These are phyloP conservation scores for Globisporangium barbulae DNA, from an alignment of 352 stramenopile species.

Conservation along the genomic window DNA sequence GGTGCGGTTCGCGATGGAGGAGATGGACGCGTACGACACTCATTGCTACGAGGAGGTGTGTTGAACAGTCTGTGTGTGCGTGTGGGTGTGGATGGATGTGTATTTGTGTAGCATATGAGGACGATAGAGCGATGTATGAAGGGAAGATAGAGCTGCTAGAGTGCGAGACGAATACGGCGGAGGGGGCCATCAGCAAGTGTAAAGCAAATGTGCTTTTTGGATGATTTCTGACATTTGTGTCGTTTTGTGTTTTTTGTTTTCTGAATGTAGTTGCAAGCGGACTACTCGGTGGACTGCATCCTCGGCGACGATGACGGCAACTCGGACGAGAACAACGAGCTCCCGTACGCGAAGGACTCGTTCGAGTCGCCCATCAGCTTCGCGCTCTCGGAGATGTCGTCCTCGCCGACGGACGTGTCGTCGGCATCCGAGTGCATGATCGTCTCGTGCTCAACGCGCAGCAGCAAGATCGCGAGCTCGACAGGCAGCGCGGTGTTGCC, in stretches of 20 bases:
- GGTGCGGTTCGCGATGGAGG: conserved; percentile 62
- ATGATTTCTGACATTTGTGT: conserved; percentile 14
- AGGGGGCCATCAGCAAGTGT: neutral
- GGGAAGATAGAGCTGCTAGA: conserved; percentile 5
- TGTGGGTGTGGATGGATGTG: conserved; percentile 8
- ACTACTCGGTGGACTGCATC: conserved; percentile 70
- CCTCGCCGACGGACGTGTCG: conserved; percentile 66
- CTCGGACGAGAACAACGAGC: conserved; percentile 50
- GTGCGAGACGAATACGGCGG: conserved; percentile 6
- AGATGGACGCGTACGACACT: conserved; percentile 73
- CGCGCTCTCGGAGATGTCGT: conserved; percentile 58
- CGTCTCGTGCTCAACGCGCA: conserved; percentile 24
- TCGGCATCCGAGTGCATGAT: conserved; percentile 44
- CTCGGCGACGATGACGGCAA: conserved; percentile 57
- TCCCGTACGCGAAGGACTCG: conserved; percentile 60
- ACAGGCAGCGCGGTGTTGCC: neutral
- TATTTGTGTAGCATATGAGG: conserved; percentile 2
- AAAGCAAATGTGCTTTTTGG: neutral
- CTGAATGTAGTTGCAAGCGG: conserved; percentile 26
- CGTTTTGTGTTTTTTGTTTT: conserved; percentile 2
- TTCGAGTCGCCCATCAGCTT: conserved; percentile 51
- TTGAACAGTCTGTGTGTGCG: conserved; percentile 3
- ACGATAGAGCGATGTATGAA: neutral
- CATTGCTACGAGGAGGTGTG: conserved; percentile 59
- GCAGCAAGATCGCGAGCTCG: neutral